Evolutionary conservation across 768 basidiomycete species (phyloP), one percentile per base, ranked within the genome.

Genomic region (Tylopilus rubrobrunneus): DNA sequence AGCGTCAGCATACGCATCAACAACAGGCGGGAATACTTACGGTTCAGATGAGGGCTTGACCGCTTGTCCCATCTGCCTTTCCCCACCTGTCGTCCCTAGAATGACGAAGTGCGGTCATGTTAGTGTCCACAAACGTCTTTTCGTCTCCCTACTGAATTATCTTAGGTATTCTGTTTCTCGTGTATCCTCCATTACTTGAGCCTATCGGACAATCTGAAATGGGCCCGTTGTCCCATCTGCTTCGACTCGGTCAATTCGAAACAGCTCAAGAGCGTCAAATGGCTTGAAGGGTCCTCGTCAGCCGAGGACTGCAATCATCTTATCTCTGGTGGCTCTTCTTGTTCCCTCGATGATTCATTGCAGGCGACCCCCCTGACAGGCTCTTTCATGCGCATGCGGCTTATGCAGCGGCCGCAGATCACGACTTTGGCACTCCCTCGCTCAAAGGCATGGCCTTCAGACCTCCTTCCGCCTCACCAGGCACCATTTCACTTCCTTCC

Each of bases 31-130:
- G 42, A 76, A 76, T 48, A 67, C 71, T 59, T 55, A 60, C 55
- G 66, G 67, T 17, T 74, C 74, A 59, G 80, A 78, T 19, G 86
- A 84, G 62, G 86, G 84, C 25, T 77, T 82, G 49, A 86, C 81
- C 25, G 84, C 79, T 23, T 99, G 97, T 72, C 97, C 97, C 4
- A 98, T 99, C 57, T 99, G 97, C 72, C 78, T 99, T 40, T 91
- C 92, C 40, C 83, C 90, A 40, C 96, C 94, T 5, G 82, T 85
- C 40, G 91, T 91, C 28, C 89, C 93, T 15, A 79, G 95, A 47
- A 93, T 94, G 86, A 98, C 95, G 23, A 96, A 92, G 75, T 98
- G 95, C 62, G 96, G 95, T 45, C 97, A 99, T 81, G 94, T 96
- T 62, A 73, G 91, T 86, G 42, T 47, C 52, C 48, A 47, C 51